Conservation (phyloP, 2,329 filamentous ascomycete species). For the Blastomyces emzantsi region DNA sequence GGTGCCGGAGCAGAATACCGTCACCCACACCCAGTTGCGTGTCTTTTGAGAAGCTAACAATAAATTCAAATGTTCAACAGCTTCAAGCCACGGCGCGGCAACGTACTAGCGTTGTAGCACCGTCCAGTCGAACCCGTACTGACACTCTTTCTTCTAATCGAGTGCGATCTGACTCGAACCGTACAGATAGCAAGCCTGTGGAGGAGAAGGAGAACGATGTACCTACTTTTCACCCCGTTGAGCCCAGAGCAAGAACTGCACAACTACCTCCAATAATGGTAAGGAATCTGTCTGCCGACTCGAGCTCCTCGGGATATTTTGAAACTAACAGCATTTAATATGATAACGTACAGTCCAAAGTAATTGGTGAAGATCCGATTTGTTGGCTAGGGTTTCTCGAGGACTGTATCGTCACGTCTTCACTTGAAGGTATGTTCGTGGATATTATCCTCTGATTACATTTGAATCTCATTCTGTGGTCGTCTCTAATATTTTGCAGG, state of each 20-base stretch:
- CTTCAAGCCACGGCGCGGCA: constrained; percentile 32
- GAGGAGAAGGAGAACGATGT: constrained; percentile 49
- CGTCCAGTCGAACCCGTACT: constrained; percentile 52
- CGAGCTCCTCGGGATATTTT: not conserved
- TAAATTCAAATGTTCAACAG: constrained; percentile 15
- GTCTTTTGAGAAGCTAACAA: not conserved
- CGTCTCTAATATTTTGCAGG: constrained; percentile 40
- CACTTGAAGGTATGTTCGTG: constrained; percentile 64
- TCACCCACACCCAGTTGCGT: not conserved
- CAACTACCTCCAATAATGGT: constrained; percentile 87
- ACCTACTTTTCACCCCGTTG: constrained; percentile 66
- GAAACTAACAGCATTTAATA: constrained; percentile 8
- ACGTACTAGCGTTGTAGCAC: constrained; percentile 29
- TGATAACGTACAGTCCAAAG: constrained; percentile 55
- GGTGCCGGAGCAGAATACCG: not conserved
- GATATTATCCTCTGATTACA: not conserved
- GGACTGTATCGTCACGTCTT: constrained; percentile 85
- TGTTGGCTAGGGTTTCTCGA: constrained; percentile 92
- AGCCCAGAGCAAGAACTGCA: constrained; percentile 72
- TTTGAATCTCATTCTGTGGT: not conserved
- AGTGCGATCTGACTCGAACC: constrained; percentile 61
- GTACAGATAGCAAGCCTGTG: constrained; percentile 39
- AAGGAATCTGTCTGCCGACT: constrained; percentile 27
- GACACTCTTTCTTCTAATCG: constrained; percentile 52
- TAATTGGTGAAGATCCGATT: constrained; percentile 75